Conservation (phyloP, 768 basidiomycete species). For the Glaciozyma martinii region DNA sequence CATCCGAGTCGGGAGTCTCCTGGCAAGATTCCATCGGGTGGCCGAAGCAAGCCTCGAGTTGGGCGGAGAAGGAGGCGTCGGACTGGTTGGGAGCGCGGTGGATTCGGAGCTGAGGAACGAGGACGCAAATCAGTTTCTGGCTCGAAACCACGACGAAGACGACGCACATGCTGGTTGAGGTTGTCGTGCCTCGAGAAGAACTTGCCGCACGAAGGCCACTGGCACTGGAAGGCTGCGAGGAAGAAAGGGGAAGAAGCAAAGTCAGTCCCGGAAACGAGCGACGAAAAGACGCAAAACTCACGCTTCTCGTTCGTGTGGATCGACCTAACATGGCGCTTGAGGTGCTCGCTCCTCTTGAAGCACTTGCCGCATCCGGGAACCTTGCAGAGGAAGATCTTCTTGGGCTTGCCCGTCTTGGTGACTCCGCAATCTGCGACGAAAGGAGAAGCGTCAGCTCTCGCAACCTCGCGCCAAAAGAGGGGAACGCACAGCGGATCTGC, state of each 20-base stretch:
- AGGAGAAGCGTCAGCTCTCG: too few species aligned
- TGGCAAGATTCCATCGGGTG: neutral
- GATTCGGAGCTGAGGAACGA: constrained; percentile 17
- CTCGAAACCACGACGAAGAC: too few species aligned
- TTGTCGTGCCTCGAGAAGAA: constrained; percentile 72
- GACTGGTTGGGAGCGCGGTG: constrained; percentile 14
- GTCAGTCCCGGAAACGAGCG: neutral
- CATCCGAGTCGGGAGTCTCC: neutral
- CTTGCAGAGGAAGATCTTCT: constrained; percentile 29
- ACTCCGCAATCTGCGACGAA: constrained; percentile 2
- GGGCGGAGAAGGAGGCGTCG: constrained; percentile 11
- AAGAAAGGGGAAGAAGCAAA: neutral
- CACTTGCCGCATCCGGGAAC: constrained; percentile 78
- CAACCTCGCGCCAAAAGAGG: too few species aligned
- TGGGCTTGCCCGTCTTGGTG: constrained; percentile 29
- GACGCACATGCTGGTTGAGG: constrained; percentile 54
- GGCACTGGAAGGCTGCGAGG: constrained; percentile 59
- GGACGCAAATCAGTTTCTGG: neutral
- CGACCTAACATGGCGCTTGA: constrained; percentile 77
- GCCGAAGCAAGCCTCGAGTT: constrained; percentile 14
- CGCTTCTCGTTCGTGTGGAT: constrained; percentile 91
- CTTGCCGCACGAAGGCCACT: constrained; percentile 58
- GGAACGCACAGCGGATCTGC: constrained; percentile 11
- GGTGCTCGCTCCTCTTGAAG: constrained; percentile 78
- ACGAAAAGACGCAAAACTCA: constrained; percentile 43